Base-by-base conservation (phyloP, 169 alveolate genomes). In the Plasmodium coatneyi region DNA sequence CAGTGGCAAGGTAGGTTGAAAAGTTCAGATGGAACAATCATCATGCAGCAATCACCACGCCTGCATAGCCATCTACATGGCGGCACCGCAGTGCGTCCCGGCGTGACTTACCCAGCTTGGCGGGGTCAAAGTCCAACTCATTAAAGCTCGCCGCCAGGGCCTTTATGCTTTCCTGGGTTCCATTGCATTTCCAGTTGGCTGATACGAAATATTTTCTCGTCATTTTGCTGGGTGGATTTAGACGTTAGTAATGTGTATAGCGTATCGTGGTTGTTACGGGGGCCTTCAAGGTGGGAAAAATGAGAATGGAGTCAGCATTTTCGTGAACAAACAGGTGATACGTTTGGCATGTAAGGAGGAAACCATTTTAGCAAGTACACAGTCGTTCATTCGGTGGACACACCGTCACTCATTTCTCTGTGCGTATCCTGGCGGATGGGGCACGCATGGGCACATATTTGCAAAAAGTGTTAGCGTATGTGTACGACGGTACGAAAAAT, bases 131-230 rank as follows among this genome's bases (percentile, higher is more conserved):
- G 83, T 96, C 79, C 84, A 97, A 34, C 52, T 95, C 80, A 95
- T 93, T 89, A 91, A 96, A 95, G 87, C 95, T 91, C 80, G 95
- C 95, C 28, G 98, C 95, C 71, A 98, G 93, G 80, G 93, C 92
- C 86, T 95, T 95, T n/a, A 97, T 95, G 71, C 96, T 96, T 19
- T 96, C 96, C 3, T 87, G 22, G 71, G 98, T 97, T 91, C 99
- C 99, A 91, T 98, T 98, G 95, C 99, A 97, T 96, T 98, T 98
- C 99, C 99, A 98, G 97, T 98, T 98, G 36, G 99, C 99, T 36
- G 99, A 99, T 28, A 98, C 97, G 93, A 98, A 98, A 60, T 96
- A 95, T 87, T 97, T 97, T 92, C 99, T 97, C 41, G 95, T 81
- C 97, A 97, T 96, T 60, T 95, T 32, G 46, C 34, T 34, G 39